These are phyloP conservation scores for Geoglossum cookeanum DNA, from an alignment of 2,329 filamentous ascomycete species.

Conservation along the genomic window DNA sequence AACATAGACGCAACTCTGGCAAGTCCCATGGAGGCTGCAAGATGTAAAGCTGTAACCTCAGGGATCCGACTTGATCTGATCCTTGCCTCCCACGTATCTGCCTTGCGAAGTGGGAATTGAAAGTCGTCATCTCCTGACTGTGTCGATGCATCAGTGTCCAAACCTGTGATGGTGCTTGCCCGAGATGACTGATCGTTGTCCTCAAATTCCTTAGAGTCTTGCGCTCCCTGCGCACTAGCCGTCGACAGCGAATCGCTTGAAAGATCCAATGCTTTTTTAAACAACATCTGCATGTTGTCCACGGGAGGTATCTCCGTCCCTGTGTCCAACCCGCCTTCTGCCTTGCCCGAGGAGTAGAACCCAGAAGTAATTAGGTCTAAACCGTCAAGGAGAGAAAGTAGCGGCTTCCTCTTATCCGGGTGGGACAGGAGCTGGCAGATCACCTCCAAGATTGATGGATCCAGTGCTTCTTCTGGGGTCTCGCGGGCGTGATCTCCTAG, in stretches of 20 bases:
- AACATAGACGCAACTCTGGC: conserved; percentile 7
- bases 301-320: too few species aligned
- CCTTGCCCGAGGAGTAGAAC: not conserved
- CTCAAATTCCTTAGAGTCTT: too few species aligned
- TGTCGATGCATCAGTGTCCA: too few species aligned
- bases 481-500: conserved; percentile 8
- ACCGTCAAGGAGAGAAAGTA: conserved; percentile 7
- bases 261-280: too few species aligned
- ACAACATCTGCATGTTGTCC: too few species aligned
- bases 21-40: conserved; percentile 8
- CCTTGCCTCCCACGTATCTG: not conserved
- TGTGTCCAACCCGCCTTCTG: not conserved
- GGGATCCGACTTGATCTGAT: not conserved
- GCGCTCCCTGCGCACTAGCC: too few species aligned
- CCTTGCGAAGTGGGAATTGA: not conserved
- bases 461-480: conserved; percentile 7
- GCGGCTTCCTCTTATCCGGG: conserved; percentile 5
- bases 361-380: conserved; percentile 5
- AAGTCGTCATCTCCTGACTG: too few species aligned
- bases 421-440: conserved; percentile 7
- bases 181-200: too few species aligned
- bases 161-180: too few species aligned
- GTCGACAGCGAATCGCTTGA: too few species aligned
- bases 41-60: conserved; percentile 7
- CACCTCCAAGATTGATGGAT: conserved; percentile 4